These are phyloP conservation scores for Scheffersomyces illinoinensis DNA, from an alignment of 1,139 yeast species.

Conservation along the genomic window DNA sequence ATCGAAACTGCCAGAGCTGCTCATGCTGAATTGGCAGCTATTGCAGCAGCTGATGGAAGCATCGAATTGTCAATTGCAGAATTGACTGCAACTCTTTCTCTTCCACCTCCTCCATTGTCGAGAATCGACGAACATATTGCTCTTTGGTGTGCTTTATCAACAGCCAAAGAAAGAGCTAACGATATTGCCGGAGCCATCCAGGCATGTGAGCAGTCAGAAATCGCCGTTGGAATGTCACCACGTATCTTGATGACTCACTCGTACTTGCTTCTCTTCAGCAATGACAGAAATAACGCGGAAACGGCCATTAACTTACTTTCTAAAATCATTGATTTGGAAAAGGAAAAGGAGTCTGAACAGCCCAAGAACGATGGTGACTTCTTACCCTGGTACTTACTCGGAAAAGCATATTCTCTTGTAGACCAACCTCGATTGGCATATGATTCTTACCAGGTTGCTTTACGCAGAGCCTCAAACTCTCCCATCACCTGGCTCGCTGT, in stretches of 20 bases:
- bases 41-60: slow-evolving; percentile 53
- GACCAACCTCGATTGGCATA: slow-evolving; percentile 55
- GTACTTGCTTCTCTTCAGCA: slow-evolving; percentile 39
- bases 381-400: slow-evolving; percentile 59
- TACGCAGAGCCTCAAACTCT: slow-evolving; percentile 53
- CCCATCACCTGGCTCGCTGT: slow-evolving; percentile 69
- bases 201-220: slow-evolving; percentile 49
- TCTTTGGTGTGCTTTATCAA: slow-evolving; percentile 53
- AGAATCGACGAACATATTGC: slow-evolving; percentile 48
- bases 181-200: slow-evolving; percentile 49
- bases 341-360: slow-evolving; percentile 19
- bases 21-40: slow-evolving; percentile 55
- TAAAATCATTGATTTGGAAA: slow-evolving; percentile 33
- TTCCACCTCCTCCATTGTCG: slow-evolving; percentile 50
- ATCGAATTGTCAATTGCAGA: slow-evolving; percentile 49
- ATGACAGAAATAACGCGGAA: slow-evolving; percentile 25
- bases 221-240: slow-evolving; percentile 45
- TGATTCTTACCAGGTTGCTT: slow-evolving; percentile 57
- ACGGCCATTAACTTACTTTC: slow-evolving; percentile 42
- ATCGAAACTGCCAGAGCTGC: slow-evolving; percentile 51
- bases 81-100: slow-evolving; percentile 46
- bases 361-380: slow-evolving; percentile 42
- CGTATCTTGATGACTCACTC: slow-evolving; percentile 49
- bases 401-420: slow-evolving; percentile 50
- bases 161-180: slow-evolving; percentile 51